Base-by-base conservation (phyloP, 495 filamentous ascomycete species). In the Wilcoxina mikolae region DNA sequence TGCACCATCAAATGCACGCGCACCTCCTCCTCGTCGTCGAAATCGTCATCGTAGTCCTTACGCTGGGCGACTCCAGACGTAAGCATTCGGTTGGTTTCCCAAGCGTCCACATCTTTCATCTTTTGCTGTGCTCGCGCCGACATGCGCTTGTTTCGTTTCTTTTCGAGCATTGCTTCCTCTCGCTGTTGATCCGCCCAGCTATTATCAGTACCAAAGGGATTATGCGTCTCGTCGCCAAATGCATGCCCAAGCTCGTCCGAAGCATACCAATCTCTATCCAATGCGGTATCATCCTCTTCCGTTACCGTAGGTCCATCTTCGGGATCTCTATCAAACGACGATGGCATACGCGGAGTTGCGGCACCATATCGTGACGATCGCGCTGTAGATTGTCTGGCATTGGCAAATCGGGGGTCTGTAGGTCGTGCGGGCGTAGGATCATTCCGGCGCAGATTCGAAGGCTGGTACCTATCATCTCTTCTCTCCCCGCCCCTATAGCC, bases 61-160 rank as follows among this genome's bases (percentile, higher is more conserved):
- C 90, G 72, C 68, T 96, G 93, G 15, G 93, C 93, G 45, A 96
- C 90, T 50, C 87, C 90, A 11, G 87, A 94, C 0, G 87, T 93
- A 41, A 96, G 79, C 93, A 99, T 95, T 33, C 91, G 85, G 69
- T 99, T 96, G 15, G 88, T 89, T 67, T 98, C 91, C 91, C 91
- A 98, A 25, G 87, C 88, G 73, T 98, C 91, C 23, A 84, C 83
- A 65, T 95, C 91, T 66, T 88, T 89, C 69, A 94, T 86, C 68
- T 83, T 89, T 66, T 91, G 85, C 15, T 81, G 68, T 43, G 82
- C 79, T 42, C 80, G 73, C n/a, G 79, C 80, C 67, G 74, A 86
- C 66, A 84, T 76, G 38, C 78, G 68, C 62, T 78, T 84, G 23
- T 74, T 77, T 23, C 78, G 73, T 69, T 87, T 86, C 71, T 83